phyloP scores from a whole-genome alignment of 2,329 filamentous ascomycete species.

The Rosellinia necatrix region DNA sequence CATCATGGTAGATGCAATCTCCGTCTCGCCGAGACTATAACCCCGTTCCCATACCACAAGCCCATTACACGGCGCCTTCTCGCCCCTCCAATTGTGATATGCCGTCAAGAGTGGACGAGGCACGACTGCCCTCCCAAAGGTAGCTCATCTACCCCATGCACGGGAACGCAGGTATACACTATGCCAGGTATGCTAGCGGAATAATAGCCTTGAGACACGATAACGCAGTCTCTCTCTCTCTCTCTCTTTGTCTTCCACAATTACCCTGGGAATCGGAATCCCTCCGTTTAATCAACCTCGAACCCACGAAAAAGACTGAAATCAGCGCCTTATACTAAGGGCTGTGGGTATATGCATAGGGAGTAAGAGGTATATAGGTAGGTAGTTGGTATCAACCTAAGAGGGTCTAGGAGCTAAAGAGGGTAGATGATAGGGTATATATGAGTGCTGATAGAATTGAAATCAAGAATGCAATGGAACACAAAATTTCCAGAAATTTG shows the following conservation, averaged over 20 bases:
- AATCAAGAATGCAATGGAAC: constrained; percentile 6
- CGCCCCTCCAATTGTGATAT: neutral
- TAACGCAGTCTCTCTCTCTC: neutral
- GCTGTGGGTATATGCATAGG: constrained; percentile 17
- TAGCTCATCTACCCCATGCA: neutral
- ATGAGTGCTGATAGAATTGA: constrained; percentile 2
- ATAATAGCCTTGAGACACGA: neutral
- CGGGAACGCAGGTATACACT: neutral
- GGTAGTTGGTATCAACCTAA: constrained; percentile 16
- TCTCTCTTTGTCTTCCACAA: neutral
- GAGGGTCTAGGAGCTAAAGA: neutral
- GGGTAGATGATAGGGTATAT: constrained; percentile 13
- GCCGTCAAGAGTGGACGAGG: neutral
- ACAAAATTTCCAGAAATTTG: neutral
- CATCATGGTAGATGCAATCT: constrained; percentile 17
- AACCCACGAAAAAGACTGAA: constrained; percentile 2
- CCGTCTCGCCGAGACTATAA: constrained; percentile 1
- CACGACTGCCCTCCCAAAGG: neutral
- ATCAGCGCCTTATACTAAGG: constrained; percentile 2
- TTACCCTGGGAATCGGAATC: neutral
- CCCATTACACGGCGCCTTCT: neutral
- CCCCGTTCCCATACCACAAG: neutral
- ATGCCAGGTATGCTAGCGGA: neutral
- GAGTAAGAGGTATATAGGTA: neutral
- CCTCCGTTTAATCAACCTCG: neutral